These are phyloP conservation scores for Chaetomiaceae sp. DNA, from an alignment of 2,329 filamentous ascomycete genomes.

Conservation along the genomic window DNA sequence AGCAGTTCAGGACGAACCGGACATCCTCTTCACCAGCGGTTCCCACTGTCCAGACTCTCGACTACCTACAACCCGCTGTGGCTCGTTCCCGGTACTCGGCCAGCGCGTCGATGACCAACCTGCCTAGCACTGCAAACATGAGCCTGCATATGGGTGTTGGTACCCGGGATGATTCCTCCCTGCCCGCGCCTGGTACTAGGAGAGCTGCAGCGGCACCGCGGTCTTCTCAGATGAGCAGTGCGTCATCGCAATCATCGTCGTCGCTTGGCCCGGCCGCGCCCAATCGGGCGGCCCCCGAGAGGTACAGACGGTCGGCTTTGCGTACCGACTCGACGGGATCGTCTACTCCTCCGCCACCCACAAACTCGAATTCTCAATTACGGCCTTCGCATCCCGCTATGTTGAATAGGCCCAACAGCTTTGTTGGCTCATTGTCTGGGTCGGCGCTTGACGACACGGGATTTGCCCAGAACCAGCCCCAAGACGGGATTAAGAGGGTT, in stretches of 20 bases:
- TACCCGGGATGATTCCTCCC: constrained; percentile 50
- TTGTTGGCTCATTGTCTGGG: constrained; percentile 46
- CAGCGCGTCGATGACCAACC: constrained; percentile 39
- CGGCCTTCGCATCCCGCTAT: constrained; percentile 34
- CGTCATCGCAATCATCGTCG: constrained; percentile 42
- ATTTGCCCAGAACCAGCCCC: constrained; percentile 50
- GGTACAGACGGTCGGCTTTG: constrained; percentile 68
- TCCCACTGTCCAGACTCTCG: constrained; percentile 38
- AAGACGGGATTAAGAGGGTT: constrained; percentile 70
- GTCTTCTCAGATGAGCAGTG: constrained; percentile 37
- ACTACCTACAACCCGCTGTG: constrained; percentile 32
- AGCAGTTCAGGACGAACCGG: constrained; percentile 46
- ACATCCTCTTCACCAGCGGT: constrained; percentile 44
- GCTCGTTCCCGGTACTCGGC: constrained; percentile 32
- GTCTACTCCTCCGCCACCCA: not conserved
- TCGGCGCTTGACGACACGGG: constrained; percentile 64
- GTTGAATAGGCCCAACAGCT: constrained; percentile 49
- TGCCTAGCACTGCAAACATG: constrained; percentile 37
- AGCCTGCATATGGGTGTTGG: constrained; percentile 37
- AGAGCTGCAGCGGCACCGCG: constrained; percentile 40
- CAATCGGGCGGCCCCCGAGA: constrained; percentile 69
- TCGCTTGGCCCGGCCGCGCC: constrained; percentile 55
- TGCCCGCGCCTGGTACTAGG: constrained; percentile 41
- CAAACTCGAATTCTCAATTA: constrained; percentile 32
- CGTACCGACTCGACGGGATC: constrained; percentile 46